These are phyloP conservation scores for Hypomontagnella monticulosa DNA, from an alignment of 495 filamentous ascomycete genomes.

Conservation along the genomic window DNA sequence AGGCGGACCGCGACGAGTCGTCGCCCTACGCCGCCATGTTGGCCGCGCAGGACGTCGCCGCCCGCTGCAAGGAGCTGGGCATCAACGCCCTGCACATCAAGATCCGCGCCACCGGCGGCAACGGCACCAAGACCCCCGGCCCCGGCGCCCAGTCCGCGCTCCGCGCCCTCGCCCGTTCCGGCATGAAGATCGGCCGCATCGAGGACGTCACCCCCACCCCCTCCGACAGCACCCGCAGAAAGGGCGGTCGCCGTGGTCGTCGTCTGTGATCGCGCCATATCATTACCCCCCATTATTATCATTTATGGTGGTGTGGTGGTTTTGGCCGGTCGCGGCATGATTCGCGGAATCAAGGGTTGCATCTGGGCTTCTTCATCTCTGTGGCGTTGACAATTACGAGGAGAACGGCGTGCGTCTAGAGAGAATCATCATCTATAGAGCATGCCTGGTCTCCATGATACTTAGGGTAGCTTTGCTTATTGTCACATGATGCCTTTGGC, in stretches of 20 bases:
- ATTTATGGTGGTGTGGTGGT: conserved; percentile 18
- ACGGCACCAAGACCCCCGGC: conserved; percentile 99
- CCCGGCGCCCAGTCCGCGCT: conserved; percentile 98
- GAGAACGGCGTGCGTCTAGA: conserved; percentile 66
- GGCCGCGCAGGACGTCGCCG: conserved; percentile 94
- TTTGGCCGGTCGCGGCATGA: conserved; percentile 44
- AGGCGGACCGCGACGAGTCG: conserved; percentile 99
- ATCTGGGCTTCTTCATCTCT: conserved; percentile 57
- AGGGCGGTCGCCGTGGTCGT: conserved; percentile 99
- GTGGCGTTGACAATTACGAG: conserved; percentile 71
- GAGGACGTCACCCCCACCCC: conserved; percentile 99
- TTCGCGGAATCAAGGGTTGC: conserved; percentile 48
- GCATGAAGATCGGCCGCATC: conserved; percentile 99
- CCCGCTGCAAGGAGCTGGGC: conserved; percentile 98
- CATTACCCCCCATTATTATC: neutral
- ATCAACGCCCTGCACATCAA: conserved; percentile 99
- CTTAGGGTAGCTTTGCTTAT: conserved; percentile 52
- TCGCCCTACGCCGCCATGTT: conserved; percentile 99
- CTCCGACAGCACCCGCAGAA: conserved; percentile 97
- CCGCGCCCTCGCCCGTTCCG: conserved; percentile 95
- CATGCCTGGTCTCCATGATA: conserved; percentile 69
- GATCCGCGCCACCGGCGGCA: conserved; percentile 94
- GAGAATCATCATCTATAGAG: conserved; percentile 34
- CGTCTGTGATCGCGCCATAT: conserved; percentile 78
- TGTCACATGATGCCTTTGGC: conserved; percentile 65